Conservation (phyloP, 2,329 filamentous ascomycete species). For the Blastomyces gilchristii region DNA sequence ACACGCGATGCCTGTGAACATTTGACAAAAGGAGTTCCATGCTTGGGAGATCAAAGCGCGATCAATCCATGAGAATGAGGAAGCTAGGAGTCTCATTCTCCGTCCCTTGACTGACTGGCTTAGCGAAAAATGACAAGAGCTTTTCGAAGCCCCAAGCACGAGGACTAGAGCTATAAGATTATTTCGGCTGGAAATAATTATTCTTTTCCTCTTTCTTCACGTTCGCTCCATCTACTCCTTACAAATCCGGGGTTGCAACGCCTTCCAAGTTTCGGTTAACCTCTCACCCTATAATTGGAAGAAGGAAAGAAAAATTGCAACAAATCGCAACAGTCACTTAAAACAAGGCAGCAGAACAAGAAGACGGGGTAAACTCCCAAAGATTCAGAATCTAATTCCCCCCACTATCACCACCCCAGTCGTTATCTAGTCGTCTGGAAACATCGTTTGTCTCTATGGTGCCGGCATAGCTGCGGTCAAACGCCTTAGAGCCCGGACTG, state of each 20-base stretch:
- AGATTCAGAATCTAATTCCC: not conserved
- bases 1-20: not conserved
- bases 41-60: not conserved
- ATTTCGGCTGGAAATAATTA: not conserved
- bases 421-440: not conserved
- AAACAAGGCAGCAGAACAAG: not conserved
- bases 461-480: not conserved
- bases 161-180: not conserved
- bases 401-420: not conserved
- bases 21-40: not conserved
- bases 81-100: not conserved
- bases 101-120: not conserved
- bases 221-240: not conserved
- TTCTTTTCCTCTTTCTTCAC: not conserved
- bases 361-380: not conserved
- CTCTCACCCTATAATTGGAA: not conserved
- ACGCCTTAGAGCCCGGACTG: constrained; percentile 10
- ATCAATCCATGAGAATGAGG: not conserved
- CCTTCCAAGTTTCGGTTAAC: not conserved
- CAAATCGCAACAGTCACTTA: not conserved
- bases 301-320: not conserved
- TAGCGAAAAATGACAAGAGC: not conserved
- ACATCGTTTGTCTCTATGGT: not conserved
- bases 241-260: not conserved
- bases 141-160: not conserved